Conservation (phyloP, 495 filamentous ascomycete genomes). For the Neurospora sp. region DNA sequence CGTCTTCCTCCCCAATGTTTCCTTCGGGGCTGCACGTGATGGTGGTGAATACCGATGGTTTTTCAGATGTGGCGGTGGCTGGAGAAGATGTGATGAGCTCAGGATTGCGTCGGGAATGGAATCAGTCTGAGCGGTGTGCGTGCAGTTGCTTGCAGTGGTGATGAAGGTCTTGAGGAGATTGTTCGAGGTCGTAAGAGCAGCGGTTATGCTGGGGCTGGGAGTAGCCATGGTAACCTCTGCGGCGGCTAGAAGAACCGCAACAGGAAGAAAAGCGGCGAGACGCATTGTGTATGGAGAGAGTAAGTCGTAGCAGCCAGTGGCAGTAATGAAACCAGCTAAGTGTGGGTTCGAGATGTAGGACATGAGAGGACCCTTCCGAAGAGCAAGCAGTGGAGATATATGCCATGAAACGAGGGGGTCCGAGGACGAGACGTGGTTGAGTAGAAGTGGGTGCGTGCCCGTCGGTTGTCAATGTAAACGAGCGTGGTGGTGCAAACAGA, state of each 20-base stretch:
- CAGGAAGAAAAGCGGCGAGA: neutral
- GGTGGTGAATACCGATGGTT: neutral
- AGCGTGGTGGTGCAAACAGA: no score
- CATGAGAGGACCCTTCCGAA: no score
- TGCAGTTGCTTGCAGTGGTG: neutral
- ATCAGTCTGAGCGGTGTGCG: neutral
- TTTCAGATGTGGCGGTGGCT: neutral
- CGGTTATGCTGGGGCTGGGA: neutral
- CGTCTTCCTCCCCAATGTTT: neutral
- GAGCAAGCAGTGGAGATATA: neutral
- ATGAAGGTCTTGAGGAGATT: neutral
- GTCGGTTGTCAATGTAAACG: neutral
- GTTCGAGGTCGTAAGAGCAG: neutral
- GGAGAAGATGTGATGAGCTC: neutral
- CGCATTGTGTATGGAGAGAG: neutral
- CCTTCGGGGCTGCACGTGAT: neutral
- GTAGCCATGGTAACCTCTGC: neutral
- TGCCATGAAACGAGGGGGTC: neutral
- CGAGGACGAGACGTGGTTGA: neutral
- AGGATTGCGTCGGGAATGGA: neutral
- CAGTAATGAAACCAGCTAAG: neutral
- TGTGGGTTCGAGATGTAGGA: neutral
- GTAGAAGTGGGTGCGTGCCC: neutral
- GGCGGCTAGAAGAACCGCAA: neutral
- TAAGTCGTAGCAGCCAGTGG: neutral